Conservation (phyloP, 2,329 filamentous ascomycete genomes). For the Microsporum audouinii region DNA sequence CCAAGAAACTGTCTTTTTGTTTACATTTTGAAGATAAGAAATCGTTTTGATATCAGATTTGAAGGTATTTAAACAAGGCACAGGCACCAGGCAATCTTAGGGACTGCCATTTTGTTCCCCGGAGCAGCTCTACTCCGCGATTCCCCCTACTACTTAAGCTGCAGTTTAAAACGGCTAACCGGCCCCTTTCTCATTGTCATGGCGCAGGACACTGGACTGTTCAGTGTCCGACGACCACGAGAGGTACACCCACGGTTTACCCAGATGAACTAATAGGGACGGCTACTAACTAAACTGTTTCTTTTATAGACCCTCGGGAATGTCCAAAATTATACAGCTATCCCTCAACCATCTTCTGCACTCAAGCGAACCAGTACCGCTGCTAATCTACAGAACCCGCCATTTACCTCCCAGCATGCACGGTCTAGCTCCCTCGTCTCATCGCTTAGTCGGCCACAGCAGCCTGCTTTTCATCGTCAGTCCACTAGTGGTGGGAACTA, state of each 20-base stretch:
- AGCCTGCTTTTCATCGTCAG: slow-evolving; percentile 74
- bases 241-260: slow-evolving; percentile 51
- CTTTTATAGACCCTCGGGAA: slow-evolving; percentile 59
- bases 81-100: not conserved
- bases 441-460: slow-evolving; percentile 68
- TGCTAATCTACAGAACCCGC: slow-evolving; percentile 51
- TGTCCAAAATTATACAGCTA: slow-evolving; percentile 68
- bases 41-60: not conserved
- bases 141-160: not conserved
- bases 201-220: slow-evolving; percentile 79
- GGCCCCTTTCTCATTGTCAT: slow-evolving; percentile 36
- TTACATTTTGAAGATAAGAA: slow-evolving; percentile 2
- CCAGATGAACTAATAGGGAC: not conserved
- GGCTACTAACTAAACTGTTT: not conserved
- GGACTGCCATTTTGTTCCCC: not conserved
- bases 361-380: slow-evolving; percentile 86
- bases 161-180: not conserved
- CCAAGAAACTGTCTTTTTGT: not conserved
- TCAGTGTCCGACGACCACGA: slow-evolving; percentile 82
- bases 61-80: not conserved
- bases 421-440: slow-evolving; percentile 83
- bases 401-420: slow-evolving; percentile 58
- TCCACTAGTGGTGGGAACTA: slow-evolving; percentile 64
- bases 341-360: slow-evolving; percentile 83
- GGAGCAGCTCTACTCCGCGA: not conserved